Evolutionary conservation across 23 red algal species (phyloP), one percentile per base, ranked within the genome.

Genomic region (Cyanidiococcus yangmingshanensis): DNA sequence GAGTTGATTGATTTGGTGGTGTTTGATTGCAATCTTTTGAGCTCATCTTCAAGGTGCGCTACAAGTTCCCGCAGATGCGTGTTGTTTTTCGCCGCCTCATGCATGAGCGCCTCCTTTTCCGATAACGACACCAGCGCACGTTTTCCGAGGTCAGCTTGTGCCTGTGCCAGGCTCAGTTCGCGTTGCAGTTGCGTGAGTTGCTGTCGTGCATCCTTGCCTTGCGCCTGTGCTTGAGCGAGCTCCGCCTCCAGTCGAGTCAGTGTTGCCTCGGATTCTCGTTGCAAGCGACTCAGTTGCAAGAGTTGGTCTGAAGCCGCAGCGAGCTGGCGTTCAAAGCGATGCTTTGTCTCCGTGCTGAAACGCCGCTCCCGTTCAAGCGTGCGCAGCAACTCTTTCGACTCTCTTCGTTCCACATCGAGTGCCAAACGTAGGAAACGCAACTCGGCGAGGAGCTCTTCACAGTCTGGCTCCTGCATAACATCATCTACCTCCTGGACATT

Each of bases 281-380:
- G 63, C 63, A 35, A 25, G n/a, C 27, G 63, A 12, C 27, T 35
- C 63, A 71, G 32, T 29, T 71, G 63, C 63, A 35, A 7, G 7
- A 71, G 63, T 29, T 71, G 63, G 21, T 71, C 63, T 29, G 63
- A 71, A 17, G 32, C n/a, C 7, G n/a, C n/a, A 25, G n/a, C 63
- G n/a, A 71, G 32, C 63, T 71, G 63, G 3, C n/a, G 3, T 32
- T 71, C 63, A 30, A 71, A 71, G 7, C 32, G 3, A 3, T 35
- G 63, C 7, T 29, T 12, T 29, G 27, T 35, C 27, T 71, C 63
- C 63, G 27, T 3, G 32, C 27, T 71, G 3, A 35, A 25, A 25
- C 63, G 63, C n/a, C 63, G 63, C 63, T 71, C 63, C 27, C 32
- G n/a, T 12, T 71, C 63, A 7, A 71, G 63, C 7, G 63, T 29